phyloP scores from a whole-genome alignment of 306 rosid species.

The Acmispon strigosus region DNA sequence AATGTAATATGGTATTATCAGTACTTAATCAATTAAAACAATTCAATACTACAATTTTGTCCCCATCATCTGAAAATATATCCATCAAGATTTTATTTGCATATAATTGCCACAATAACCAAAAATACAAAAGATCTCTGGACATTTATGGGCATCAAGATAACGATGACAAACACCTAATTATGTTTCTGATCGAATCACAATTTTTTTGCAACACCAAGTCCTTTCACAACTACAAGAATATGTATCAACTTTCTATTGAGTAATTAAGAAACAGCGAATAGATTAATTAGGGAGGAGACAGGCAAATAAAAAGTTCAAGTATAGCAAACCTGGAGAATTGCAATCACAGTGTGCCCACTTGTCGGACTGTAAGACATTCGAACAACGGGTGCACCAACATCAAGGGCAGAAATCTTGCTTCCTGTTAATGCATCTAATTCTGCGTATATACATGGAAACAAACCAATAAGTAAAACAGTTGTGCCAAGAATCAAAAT shows the following conservation, averaged over 20 bases:
- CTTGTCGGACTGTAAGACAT: constrained; percentile 92
- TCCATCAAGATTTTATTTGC: neutral
- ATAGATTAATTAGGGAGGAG: neutral
- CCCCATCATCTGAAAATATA: neutral
- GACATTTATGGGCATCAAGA: neutral
- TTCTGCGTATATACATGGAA: constrained; percentile 39
- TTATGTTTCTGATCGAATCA: neutral
- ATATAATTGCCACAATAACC: neutral
- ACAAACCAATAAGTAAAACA: constrained; percentile 11
- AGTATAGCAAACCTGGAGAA: constrained; percentile 61
- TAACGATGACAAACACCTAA: neutral
- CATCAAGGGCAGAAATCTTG: constrained; percentile 78
- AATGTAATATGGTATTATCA: neutral
- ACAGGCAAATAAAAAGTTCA: constrained; percentile 1
- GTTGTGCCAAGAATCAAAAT: neutral
- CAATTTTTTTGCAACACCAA: neutral
- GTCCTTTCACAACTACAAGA: neutral
- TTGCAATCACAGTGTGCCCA: constrained; percentile 89
- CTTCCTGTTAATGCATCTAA: constrained; percentile 90
- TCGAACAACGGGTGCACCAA: constrained; percentile 81
- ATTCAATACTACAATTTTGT: neutral
- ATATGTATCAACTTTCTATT: neutral
- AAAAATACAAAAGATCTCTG: neutral
- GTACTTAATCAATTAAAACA: constrained; percentile 3
- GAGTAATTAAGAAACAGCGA: neutral